These are phyloP conservation scores for Silene latifolia DNA, from an alignment of 148 eudicot species.

Conservation along the genomic window DNA sequence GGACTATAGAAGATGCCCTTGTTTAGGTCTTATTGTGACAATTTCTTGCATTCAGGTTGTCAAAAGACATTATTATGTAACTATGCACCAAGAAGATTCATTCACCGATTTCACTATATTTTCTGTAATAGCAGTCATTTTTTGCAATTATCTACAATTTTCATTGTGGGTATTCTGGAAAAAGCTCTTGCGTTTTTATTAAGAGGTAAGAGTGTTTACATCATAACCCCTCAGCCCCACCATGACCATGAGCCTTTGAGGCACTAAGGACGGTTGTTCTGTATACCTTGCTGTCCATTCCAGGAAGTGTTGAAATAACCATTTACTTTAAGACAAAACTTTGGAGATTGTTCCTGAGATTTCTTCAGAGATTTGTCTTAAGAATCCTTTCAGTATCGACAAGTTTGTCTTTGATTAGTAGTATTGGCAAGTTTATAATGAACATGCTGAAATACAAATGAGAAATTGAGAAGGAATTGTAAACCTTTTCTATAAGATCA, in stretches of 20 bases:
- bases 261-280: neutral
- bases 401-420: neutral
- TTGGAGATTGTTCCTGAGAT: neutral
- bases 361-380: neutral
- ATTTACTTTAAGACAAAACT: neutral
- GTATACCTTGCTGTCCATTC: neutral
- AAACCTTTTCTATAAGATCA: conserved; percentile 98
- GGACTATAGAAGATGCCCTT: neutral
- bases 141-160: neutral
- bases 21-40: neutral
- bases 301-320: neutral
- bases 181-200: neutral
- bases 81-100: neutral
- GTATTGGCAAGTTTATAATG: neutral
- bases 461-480: neutral
- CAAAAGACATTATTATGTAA: neutral
- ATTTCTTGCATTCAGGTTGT: neutral
- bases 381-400: neutral
- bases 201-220: neutral
- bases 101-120: neutral
- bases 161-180: neutral
- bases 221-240: neutral
- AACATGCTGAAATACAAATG: neutral
- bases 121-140: neutral
- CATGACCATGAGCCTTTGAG: neutral